A percentile compares a stretch with the other conserved stretches of the same genome.
phyloP scores from a whole-genome alignment of 1,284 basidiomycete genomes.

The Leccinum subspadiceum region DNA sequence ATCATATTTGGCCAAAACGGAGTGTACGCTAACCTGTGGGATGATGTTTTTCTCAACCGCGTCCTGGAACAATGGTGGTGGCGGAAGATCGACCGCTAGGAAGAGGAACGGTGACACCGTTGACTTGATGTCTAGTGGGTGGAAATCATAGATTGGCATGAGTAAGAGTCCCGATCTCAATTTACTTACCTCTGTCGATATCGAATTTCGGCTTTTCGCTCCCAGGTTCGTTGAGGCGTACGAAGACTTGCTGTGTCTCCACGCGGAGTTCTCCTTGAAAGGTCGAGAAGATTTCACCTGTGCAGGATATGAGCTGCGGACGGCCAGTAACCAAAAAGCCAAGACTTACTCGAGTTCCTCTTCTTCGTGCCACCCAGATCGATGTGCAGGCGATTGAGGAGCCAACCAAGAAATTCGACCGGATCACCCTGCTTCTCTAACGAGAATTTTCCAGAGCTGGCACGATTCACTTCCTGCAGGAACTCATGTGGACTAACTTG shows the following conservation, averaged over 20 bases:
- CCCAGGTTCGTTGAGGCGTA: slow-evolving; percentile 71
- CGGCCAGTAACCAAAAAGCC: slow-evolving; percentile 10
- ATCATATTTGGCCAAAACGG: slow-evolving; percentile 95
- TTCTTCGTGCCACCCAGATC: slow-evolving; percentile 90
- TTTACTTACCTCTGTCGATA: slow-evolving; percentile 75
- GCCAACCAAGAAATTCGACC: slow-evolving; percentile 94
- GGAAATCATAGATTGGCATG: slow-evolving; percentile 18
- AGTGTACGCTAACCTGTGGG: slow-evolving; percentile 91
- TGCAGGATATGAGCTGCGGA: slow-evolving; percentile 12
- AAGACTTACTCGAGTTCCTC: slow-evolving; percentile 74
- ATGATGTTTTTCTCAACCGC: slow-evolving; percentile 96
- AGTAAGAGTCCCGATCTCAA: slow-evolving; percentile 17
- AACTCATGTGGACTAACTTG: slow-evolving; percentile 99
- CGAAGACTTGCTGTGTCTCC: slow-evolving; percentile 91
- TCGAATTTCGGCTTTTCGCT: slow-evolving; percentile 85
- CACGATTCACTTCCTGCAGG: slow-evolving; percentile 91
- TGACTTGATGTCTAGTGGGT: slow-evolving; percentile 76
- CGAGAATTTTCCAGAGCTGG: slow-evolving; percentile 86
- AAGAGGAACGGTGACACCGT: slow-evolving; percentile 90
- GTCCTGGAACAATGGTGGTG: slow-evolving; percentile 96
- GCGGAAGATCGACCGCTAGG: slow-evolving; percentile 92
- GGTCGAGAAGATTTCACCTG: slow-evolving; percentile 87
- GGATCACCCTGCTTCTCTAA: slow-evolving; percentile 95
- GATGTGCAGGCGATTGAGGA: slow-evolving; percentile 90
- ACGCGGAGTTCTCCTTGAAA: slow-evolving; percentile 94